Evolutionary conservation across 148 eudicot species (phyloP).

Genomic region (Rhododendron williamsianum): DNA sequence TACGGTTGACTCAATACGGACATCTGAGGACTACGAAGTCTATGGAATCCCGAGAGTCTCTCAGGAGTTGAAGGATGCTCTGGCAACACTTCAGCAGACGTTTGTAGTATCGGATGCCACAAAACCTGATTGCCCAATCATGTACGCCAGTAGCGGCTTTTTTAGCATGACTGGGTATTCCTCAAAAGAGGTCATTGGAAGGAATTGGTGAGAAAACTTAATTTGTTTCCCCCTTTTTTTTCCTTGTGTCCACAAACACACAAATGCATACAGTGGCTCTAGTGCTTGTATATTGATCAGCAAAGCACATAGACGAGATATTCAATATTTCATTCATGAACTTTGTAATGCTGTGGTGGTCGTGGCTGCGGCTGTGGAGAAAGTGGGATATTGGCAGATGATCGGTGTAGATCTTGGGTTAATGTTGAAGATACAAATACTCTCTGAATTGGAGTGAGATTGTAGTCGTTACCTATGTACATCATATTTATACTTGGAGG

Average conservation of each 20-base stretch:
- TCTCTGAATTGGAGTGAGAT: not conserved
- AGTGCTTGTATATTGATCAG: not conserved
- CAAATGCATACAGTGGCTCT: not conserved
- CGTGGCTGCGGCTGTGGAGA: not conserved
- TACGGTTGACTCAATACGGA: constrained; percentile 20
- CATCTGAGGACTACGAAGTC: constrained; percentile 46
- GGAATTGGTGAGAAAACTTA: constrained; percentile 65
- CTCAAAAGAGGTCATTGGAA: constrained; percentile 72
- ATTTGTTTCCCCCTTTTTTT: not conserved
- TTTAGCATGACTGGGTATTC: constrained; percentile 93
- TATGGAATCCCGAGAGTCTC: constrained; percentile 55
- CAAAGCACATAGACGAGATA: not conserved
- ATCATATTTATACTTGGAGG: not conserved
- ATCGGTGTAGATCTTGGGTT: not conserved
- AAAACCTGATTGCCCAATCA: constrained; percentile 80
- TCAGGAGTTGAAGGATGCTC: constrained; percentile 82
- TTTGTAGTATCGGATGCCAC: constrained; percentile 98
- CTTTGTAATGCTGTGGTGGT: not conserved
- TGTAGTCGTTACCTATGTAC: not conserved
- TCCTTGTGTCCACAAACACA: not conserved
- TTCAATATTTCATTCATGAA: not conserved
- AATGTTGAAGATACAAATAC: not conserved
- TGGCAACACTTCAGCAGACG: constrained; percentile 78
- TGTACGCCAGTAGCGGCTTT: constrained; percentile 95
- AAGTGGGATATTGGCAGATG: not conserved